Percentiles rank a stretch among this genome's conserved stretches.
These are phyloP conservation scores for Tetradesmus obliquus DNA, from an alignment of 139 green algal species.

Conservation along the genomic window DNA sequence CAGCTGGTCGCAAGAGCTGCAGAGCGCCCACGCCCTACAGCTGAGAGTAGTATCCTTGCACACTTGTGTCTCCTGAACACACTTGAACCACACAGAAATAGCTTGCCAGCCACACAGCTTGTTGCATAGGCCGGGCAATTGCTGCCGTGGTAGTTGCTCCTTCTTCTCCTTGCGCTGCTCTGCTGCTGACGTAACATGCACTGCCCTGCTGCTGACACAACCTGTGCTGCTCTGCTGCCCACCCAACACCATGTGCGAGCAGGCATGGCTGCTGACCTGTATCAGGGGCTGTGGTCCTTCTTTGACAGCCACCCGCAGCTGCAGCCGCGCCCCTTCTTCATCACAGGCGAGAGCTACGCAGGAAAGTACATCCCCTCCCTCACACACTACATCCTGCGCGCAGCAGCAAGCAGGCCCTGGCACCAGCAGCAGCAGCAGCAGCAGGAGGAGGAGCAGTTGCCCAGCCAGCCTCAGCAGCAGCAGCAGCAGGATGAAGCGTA, in stretches of 20 bases:
- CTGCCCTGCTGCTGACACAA: background rate
- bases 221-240: background rate
- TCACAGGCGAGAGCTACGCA: constrained; percentile 63
- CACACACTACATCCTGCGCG: constrained; percentile 75
- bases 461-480: background rate
- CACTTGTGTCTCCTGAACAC: too few species aligned
- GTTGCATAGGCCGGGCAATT: background rate
- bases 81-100: background rate
- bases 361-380: constrained; percentile 74
- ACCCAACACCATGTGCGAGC: background rate
- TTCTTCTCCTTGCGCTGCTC: background rate
- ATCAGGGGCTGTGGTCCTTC: constrained; percentile 61
- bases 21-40: too few species aligned
- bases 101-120: background rate
- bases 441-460: constrained; percentile 3
- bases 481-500: background rate
- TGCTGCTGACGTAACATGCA: background rate
- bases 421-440: background rate
- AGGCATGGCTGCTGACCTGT: constrained; percentile 65
- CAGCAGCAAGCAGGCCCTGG: background rate
- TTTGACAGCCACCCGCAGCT: constrained; percentile 49
- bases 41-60: background rate
- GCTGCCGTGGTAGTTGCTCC: too few species aligned
- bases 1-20: background rate
- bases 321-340: constrained; percentile 61